phyloP scores from a whole-genome alignment of 139 green algal species.

The Volvox africanus region DNA sequence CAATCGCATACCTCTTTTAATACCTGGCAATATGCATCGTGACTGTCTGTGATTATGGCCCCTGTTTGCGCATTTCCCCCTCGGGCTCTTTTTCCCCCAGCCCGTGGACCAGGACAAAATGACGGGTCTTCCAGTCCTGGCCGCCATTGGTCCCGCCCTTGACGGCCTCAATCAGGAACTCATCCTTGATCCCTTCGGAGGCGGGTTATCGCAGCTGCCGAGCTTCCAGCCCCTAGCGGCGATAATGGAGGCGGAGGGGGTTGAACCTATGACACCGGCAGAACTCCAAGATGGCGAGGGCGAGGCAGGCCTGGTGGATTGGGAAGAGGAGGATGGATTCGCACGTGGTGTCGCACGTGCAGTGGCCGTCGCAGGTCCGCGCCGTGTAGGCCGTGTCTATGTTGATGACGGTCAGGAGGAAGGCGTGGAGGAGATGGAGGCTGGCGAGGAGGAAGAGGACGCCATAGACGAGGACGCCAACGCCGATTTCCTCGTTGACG shows the following conservation, averaged over 20 bases:
- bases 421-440: constrained; percentile 25
- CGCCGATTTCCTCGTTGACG: not conserved
- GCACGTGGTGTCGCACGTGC: not conserved
- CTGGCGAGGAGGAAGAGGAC: not conserved
- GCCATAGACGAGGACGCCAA: no score
- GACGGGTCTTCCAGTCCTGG: constrained; percentile 3
- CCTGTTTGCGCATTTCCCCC: not conserved
- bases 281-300: not conserved
- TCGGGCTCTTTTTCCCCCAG: not conserved
- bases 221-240: constrained; percentile 12
- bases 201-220: not conserved
- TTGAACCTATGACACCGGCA: not conserved
- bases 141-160: not conserved
- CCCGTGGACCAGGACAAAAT: not conserved
- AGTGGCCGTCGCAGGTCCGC: not conserved
- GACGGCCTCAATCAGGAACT: constrained; percentile 4
- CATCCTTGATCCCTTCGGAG: constrained; percentile 1
- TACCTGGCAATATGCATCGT: no score
- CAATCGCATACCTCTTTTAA: no score
- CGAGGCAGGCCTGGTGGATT: not conserved
- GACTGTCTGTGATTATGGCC: no score
- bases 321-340: constrained; percentile 12
- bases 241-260: not conserved
- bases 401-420: not conserved
- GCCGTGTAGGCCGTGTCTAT: not conserved